These are phyloP conservation scores for Hortaea sp. DNA, from an alignment of 2,329 filamentous ascomycete species.

Conservation along the genomic window DNA sequence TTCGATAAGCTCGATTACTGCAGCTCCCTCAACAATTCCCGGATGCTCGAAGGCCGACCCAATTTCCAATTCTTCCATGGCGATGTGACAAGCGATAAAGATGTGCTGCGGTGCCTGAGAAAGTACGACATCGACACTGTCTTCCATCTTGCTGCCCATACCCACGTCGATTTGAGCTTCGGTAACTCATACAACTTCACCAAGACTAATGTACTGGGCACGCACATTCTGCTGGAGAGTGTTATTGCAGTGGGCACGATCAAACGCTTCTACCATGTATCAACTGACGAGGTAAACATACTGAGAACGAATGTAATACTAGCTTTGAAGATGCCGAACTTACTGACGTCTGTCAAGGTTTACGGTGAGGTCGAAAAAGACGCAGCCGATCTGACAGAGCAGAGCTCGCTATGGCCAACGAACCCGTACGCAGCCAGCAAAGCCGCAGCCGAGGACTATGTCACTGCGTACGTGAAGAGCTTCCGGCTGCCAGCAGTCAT, in stretches of 20 bases:
- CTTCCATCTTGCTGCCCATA: constrained; percentile 78
- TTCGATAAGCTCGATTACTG: constrained; percentile 83
- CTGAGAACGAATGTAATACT: neutral
- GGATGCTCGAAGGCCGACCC: constrained; percentile 52
- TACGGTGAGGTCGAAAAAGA: constrained; percentile 70
- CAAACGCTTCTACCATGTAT: constrained; percentile 69
- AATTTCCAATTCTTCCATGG: constrained; percentile 76
- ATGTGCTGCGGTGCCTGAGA: constrained; percentile 62
- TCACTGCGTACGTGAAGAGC: constrained; percentile 77
- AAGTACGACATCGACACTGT: constrained; percentile 67
- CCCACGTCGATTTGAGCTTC: constrained; percentile 73
- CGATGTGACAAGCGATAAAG: constrained; percentile 61
- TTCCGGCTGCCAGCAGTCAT: constrained; percentile 74
- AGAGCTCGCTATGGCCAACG: constrained; percentile 65
- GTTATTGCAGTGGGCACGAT: constrained; percentile 58
- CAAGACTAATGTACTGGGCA: constrained; percentile 71
- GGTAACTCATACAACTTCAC: constrained; percentile 75
- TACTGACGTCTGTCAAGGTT: constrained; percentile 40
- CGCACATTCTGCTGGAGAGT: constrained; percentile 71
- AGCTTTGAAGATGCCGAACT: constrained; percentile 1
- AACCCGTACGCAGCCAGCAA: constrained; percentile 49
- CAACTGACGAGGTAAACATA: constrained; percentile 51
- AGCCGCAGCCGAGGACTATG: constrained; percentile 32
- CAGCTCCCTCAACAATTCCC: constrained; percentile 69
- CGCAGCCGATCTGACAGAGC: constrained; percentile 61